phyloP scores from a whole-genome alignment of 768 basidiomycete genomes.

The Rubroboletus satanas region DNA sequence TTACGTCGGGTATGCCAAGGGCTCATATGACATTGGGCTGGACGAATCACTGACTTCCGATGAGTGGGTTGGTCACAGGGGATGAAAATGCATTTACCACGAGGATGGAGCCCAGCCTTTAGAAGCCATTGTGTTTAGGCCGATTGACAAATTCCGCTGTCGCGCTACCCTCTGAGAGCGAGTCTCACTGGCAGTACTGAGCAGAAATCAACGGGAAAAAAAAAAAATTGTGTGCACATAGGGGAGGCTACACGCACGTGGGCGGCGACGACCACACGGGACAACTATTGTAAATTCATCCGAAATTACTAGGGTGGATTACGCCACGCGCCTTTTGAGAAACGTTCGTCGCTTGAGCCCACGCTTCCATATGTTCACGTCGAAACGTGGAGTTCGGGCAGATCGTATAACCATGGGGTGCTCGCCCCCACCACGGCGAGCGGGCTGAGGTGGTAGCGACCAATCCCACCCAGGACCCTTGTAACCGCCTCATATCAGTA shows the following conservation, averaged over 20 bases:
- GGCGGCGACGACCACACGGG: no score
- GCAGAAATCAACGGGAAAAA: not conserved
- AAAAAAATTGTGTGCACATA: not conserved
- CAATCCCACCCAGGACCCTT: not conserved
- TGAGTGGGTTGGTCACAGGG: no score
- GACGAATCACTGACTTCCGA: not conserved
- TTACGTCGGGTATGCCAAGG: not conserved
- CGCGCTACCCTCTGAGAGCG: no score
- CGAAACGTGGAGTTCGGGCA: not conserved
- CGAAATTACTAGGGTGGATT: not conserved
- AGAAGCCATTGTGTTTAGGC: not conserved
- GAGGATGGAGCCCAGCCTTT: not conserved
- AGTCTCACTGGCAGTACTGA: not conserved
- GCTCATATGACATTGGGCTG: not conserved
- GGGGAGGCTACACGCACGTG: no score
- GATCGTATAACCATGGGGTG: no score
- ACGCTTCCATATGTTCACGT: not conserved
- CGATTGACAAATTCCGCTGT: not conserved
- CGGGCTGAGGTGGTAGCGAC: not conserved
- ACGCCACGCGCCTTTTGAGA: not conserved
- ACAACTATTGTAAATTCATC: not conserved
- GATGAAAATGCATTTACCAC: not conserved
- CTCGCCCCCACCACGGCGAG: not conserved
- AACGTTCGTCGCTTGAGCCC: constrained; percentile 2
- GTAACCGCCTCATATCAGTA: not conserved